Conservation (phyloP, 2,329 filamentous ascomycete genomes). For the Leptographium galeiforme region DNA sequence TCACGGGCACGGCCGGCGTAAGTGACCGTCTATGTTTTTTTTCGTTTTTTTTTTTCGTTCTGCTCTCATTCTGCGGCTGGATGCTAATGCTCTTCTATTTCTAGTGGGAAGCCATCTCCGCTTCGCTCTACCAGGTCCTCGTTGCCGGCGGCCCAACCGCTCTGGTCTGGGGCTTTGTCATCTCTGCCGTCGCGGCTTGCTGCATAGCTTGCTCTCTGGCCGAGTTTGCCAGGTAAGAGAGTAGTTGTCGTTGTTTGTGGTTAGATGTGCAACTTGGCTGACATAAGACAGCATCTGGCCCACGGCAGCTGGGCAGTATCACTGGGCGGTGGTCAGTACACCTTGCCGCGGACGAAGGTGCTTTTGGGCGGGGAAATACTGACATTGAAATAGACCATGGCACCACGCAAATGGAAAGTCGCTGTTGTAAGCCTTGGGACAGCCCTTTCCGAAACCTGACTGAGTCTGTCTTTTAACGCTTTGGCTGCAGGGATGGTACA, state of each 20-base stretch:
- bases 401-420: too few species aligned
- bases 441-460: not conserved
- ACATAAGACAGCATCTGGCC: not conserved
- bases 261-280: too few species aligned
- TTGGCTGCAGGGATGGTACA: not conserved
- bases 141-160: constrained; percentile 1
- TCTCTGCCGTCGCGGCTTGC: not conserved
- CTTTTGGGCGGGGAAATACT: too few species aligned
- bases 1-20: constrained; percentile 2
- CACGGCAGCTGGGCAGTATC: not conserved
- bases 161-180: constrained; percentile 2
- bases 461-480: not conserved
- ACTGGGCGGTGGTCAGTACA: not conserved
- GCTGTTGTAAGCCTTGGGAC: not conserved
- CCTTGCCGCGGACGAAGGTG: not conserved
- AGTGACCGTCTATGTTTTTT: not conserved
- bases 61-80: too few species aligned
- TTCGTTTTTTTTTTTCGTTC: not conserved
- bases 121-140: constrained; percentile 2
- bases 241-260: too few species aligned
- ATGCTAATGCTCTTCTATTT: not conserved
- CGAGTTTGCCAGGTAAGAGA: constrained; percentile 1
- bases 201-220: constrained; percentile 2
- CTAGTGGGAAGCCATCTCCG: constrained; percentile 1
- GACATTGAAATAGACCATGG: too few species aligned